Evolutionary conservation across 2,329 filamentous ascomycete genomes (phyloP), one percentile per base, ranked within the genome.

Genomic region (Rhinocladiella mackenziei): DNA sequence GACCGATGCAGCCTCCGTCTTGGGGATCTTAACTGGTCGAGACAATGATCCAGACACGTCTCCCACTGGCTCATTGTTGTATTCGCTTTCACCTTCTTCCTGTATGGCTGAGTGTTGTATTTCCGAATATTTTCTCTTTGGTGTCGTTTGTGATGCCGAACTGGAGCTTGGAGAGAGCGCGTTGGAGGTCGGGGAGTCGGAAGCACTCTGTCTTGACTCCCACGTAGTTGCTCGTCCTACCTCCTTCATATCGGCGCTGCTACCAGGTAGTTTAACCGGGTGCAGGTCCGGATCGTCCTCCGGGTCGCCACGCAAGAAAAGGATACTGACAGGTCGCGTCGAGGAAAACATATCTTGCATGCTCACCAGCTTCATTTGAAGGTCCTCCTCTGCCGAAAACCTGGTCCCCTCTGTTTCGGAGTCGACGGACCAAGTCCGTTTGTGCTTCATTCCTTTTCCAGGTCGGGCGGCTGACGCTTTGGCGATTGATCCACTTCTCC

Each of bases 361-460:
- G 45, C 60, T 62, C 19, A 58, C 56, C 17, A 72, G 57, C 51
- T 69, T 71, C 31, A 65, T 59, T 33, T 70, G 67, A 5, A 71
- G 57, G 48, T 72, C 69, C 43, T 71, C 69, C 51, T 70, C 68
- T 8, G 51, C 55, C 9, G 51, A 46, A 19, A 53, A 42, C 35
- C 50, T 55, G 19, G 37, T 39, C 58, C 56, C 65, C 5, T 73
- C 71, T 25, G 65, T 68, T 22, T 69, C 69, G 4, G 91, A 96
- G 17, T 88, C 89, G 76, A 94, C 87, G 7, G 91, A 96, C 89
- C 89, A 96, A 0, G 89, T 94, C 47, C 91, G 76, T 66, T 94
- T 94, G 67, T 96, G 89, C 65, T 95, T 95, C 17, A 80, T 78
- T 1, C 86, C 78, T 64, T 95, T 95, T n/a, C 84, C 84, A 2